Evolutionary conservation across 768 basidiomycete genomes (phyloP), one percentile per base, ranked within the genome.

Genomic region (Cubamyces sp.): DNA sequence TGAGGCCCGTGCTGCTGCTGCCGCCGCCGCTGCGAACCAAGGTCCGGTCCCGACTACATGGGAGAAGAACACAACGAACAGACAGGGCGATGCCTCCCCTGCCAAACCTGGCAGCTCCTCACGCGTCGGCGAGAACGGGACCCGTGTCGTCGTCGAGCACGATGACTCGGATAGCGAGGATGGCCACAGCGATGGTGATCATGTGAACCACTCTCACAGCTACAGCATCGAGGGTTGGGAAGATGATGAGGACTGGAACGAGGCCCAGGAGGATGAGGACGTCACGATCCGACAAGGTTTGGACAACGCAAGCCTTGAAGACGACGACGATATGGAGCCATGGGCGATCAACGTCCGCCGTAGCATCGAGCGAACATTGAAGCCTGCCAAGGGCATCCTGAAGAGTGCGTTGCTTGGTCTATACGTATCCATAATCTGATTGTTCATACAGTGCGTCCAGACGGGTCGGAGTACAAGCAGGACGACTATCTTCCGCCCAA

Each of bases 321-420:
- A 86, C 30, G 85, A 82, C 15, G 77, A 73, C 26, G 85, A 85
- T 39, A 82, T 84, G 60, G 88, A 91, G 69, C 86, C 90, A 21
- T 94, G 92, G 92, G 92, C 90, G 45, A 78, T 84, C 37, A 81
- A 87, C 64, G 69, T 94, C 61, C 84, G 93, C 68, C 76, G 90
- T 68, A 89, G 88, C 72, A 68, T 88, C 26, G 88, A 96, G 79
- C 78, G 84, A 74, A 76, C 81, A 41, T 78, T 83, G 67, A 69
- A 77, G 65, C 94, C 93, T 3, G 76, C 85, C 28, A 92, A 82
- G 74, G 94, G 96, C 21, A 98, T 99, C 60, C 76, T 99, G 64
- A 99, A 98, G 80, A 75, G 92, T 92, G 74, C 73, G 88, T 84
- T 47, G 34, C 61, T 23, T 23, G 52, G 39, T 48, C 37, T 61